phyloP scores from a whole-genome alignment of 768 basidiomycete genomes.

The Xerocomellus dryophilus region DNA sequence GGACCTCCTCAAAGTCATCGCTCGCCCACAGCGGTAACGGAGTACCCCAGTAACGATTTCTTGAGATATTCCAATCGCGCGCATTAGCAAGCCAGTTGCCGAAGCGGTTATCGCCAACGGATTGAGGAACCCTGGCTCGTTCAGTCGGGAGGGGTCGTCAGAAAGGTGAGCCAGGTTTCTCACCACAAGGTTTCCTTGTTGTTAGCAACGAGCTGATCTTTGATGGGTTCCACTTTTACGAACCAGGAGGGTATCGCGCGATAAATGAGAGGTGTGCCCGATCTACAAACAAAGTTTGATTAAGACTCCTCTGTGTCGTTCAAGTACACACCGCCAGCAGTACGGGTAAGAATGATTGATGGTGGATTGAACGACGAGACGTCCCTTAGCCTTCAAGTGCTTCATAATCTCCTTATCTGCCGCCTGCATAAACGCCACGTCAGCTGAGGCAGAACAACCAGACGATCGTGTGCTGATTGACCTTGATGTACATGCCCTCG shows the following conservation, averaged over 20 bases:
- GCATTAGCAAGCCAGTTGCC: constrained; percentile 98
- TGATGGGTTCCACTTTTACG: constrained; percentile 79
- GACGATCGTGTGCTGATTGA: constrained; percentile 25
- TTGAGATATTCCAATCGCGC: constrained; percentile 99
- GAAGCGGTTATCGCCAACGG: constrained; percentile 87
- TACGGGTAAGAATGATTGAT: constrained; percentile 91
- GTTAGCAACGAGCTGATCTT: constrained; percentile 84
- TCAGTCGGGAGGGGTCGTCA: constrained; percentile 1
- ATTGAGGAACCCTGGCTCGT: constrained; percentile 79
- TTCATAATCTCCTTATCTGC: constrained; percentile 96
- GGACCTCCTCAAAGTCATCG: constrained; percentile 84
- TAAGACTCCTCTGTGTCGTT: neutral
- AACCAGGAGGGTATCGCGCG: constrained; percentile 97
- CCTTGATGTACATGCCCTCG: constrained; percentile 87
- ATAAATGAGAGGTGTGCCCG: constrained; percentile 92
- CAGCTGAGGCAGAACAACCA: neutral
- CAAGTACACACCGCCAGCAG: constrained; percentile 79
- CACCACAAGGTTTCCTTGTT: constrained; percentile 90
- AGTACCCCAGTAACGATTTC: constrained; percentile 99
- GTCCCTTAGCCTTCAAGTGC: constrained; percentile 78
- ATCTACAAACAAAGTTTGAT: constrained; percentile 44
- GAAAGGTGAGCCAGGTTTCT: constrained; percentile 10
- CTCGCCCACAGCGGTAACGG: constrained; percentile 96
- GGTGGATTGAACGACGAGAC: constrained; percentile 84
- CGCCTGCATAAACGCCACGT: constrained; percentile 44